Conservation (phyloP, 2,329 filamentous ascomycete species). For the Curvularia sp. region DNA sequence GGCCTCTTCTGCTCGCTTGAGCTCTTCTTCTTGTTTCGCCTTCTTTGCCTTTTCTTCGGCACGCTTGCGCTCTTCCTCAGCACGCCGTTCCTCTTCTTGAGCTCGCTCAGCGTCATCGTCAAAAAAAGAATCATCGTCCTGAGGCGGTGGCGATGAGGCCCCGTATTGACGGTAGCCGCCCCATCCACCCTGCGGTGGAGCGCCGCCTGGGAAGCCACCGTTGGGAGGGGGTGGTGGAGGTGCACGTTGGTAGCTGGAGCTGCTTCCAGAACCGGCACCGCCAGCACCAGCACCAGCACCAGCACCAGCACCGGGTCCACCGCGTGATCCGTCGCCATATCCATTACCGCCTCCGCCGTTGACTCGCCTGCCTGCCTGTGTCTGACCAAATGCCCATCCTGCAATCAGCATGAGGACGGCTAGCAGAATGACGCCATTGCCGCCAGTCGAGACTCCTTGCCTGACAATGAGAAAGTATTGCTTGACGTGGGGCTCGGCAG, state of each 20-base stretch:
- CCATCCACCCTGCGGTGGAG: conserved; percentile 43
- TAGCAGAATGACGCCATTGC: conserved; percentile 74
- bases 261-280: conserved; percentile 28
- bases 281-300: conserved; percentile 34
- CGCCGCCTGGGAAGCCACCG: conserved; percentile 42
- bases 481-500: conserved; percentile 74
- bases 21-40: conserved; percentile 3
- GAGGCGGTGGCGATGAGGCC: conserved; percentile 39
- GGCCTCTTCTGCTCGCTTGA: conserved; percentile 21
- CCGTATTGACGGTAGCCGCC: conserved; percentile 43
- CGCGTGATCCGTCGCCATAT: conserved; percentile 37
- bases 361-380: conserved; percentile 60
- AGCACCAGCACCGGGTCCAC: conserved; percentile 41
- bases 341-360: conserved; percentile 36
- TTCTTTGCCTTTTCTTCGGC: conserved; percentile 51
- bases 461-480: conserved; percentile 75
- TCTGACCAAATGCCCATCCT: conserved; percentile 78
- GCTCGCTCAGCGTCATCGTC: conserved; percentile 52
- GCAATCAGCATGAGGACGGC: conserved; percentile 75
- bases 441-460: conserved; percentile 62
- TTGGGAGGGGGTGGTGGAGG: conserved; percentile 40
- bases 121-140: conserved; percentile 41
- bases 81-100: conserved; percentile 65
- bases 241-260: conserved; percentile 40
- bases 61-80: conserved; percentile 64